Percentiles rank a stretch among this genome's conserved stretches.
phyloP scores from a whole-genome alignment of 1,284 basidiomycete genomes.

The Melampsora larici-populina region DNA sequence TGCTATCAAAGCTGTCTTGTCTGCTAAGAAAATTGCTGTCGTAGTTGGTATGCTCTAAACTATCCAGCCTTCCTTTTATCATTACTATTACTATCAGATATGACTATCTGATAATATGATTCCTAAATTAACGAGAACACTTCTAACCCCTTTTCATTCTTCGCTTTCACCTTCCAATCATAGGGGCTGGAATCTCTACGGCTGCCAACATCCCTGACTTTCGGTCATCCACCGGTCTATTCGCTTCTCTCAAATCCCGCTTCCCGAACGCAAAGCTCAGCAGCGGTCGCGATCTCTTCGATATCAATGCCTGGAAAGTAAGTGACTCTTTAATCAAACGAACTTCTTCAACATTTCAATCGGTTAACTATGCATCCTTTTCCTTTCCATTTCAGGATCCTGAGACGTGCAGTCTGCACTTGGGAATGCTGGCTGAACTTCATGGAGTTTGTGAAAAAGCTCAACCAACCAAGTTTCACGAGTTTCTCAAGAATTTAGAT shows the following conservation, averaged over 20 bases:
- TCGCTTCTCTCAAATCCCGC: slow-evolving; percentile 66
- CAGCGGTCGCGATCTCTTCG: slow-evolving; percentile 42
- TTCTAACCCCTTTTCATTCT: slow-evolving; percentile 2
- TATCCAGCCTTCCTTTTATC: neutral
- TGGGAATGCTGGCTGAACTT: slow-evolving; percentile 53
- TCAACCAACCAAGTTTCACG: slow-evolving; percentile 53
- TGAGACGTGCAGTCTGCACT: slow-evolving; percentile 51
- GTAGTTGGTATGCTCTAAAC: slow-evolving; percentile 30
- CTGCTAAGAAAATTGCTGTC: slow-evolving; percentile 39
- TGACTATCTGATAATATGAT: neutral
- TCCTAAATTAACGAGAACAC: neutral
- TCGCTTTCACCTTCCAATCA: slow-evolving; percentile 10
- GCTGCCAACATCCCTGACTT: slow-evolving; percentile 90
- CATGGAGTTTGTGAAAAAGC: slow-evolving; percentile 52
- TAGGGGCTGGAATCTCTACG: slow-evolving; percentile 87
- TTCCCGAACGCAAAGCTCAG: slow-evolving; percentile 42
- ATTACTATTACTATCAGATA: neutral
- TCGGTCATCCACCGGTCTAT: slow-evolving; percentile 75
- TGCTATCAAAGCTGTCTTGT: slow-evolving; percentile 39
- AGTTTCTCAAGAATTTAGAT: slow-evolving; percentile 53
- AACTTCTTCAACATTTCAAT: neutral
- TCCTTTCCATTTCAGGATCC: slow-evolving; percentile 45
- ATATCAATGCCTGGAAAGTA: slow-evolving; percentile 43
- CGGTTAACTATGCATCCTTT: neutral
- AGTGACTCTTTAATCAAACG: neutral